Evolutionary conservation across 1,284 basidiomycete genomes (phyloP).

Genomic region (Apiotrichum domesticum): DNA sequence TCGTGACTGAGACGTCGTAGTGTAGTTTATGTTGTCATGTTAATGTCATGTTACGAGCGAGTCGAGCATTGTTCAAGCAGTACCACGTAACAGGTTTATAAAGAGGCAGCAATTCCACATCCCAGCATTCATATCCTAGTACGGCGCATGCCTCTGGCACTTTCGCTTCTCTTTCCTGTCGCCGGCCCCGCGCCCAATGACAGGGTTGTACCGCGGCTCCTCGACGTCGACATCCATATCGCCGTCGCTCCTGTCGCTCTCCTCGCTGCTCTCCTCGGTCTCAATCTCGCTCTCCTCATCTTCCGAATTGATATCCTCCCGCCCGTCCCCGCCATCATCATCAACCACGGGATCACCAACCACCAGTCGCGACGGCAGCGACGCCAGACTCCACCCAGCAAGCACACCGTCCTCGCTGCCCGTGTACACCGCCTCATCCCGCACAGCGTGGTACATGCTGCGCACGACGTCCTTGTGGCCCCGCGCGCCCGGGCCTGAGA

Average conservation of each 20-base stretch:
- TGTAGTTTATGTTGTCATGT: background rate
- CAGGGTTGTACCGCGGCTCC: constrained; percentile 2
- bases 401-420: constrained; percentile 47
- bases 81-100: no score
- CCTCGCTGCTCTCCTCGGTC: constrained; percentile 24
- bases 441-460: constrained; percentile 40
- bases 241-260: background rate
- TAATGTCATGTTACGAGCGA: background rate
- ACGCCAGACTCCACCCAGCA: constrained; percentile 42
- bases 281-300: constrained; percentile 40
- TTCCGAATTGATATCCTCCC: constrained; percentile 27
- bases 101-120: no score
- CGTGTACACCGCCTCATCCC: constrained; percentile 44
- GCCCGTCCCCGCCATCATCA: constrained; percentile 34
- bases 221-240: background rate
- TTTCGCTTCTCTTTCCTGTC: constrained; percentile 1
- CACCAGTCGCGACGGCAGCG: constrained; percentile 23
- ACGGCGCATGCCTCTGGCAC: constrained; percentile 16
- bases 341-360: constrained; percentile 41
- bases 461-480: constrained; percentile 47
- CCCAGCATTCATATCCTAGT: constrained; percentile 1
- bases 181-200: constrained; percentile 1
- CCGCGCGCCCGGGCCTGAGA: constrained; percentile 28
- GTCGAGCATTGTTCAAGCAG: no score
- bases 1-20: background rate